A percentile compares a stretch with the other conserved stretches of the same genome.
Conservation (phyloP, 1,284 basidiomycete species). For the Exobasidium cylindrosporum region DNA sequence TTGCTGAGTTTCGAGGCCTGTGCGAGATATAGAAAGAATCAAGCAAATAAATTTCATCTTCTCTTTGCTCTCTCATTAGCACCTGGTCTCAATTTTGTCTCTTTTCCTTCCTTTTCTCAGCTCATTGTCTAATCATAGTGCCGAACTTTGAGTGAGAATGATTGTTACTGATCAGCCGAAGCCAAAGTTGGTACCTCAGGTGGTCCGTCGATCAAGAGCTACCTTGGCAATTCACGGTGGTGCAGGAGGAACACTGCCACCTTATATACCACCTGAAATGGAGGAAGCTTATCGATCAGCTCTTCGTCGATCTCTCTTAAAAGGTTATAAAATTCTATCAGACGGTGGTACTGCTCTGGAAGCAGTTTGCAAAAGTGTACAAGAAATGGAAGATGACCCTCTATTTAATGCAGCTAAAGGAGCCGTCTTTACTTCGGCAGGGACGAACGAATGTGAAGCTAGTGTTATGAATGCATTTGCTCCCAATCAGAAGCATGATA, state of each 20-base stretch:
- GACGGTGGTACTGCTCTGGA: constrained; percentile 75
- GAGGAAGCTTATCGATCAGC: constrained; percentile 65
- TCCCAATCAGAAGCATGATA: constrained; percentile 60
- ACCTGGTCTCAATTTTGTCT: no score
- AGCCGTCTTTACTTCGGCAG: constrained; percentile 29
- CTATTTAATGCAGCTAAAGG: constrained; percentile 71
- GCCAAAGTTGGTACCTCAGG: constrained; percentile 10
- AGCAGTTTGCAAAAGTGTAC: constrained; percentile 72
- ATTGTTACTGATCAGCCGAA: not conserved
- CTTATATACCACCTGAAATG: constrained; percentile 50
- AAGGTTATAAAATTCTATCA: constrained; percentile 66
- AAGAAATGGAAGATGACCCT: constrained; percentile 70
- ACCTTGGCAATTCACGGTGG: constrained; percentile 35
- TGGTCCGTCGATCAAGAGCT: constrained; percentile 1
- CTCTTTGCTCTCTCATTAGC: no score
- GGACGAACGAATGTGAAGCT: constrained; percentile 72
- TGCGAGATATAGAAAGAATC: no score
- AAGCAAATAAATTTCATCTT: no score
- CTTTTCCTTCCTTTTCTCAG: no score
- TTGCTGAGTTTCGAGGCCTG: no score
- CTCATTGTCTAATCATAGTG: no score
- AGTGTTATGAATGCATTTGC: constrained; percentile 73
- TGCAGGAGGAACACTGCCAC: constrained; percentile 25
- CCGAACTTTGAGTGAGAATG: no score
- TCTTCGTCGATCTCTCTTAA: constrained; percentile 62